A percentile compares a stretch with the other conserved stretches of the same genome.
Conservation (phyloP, 2,329 filamentous ascomycete genomes). For the Huntiella decipiens region DNA sequence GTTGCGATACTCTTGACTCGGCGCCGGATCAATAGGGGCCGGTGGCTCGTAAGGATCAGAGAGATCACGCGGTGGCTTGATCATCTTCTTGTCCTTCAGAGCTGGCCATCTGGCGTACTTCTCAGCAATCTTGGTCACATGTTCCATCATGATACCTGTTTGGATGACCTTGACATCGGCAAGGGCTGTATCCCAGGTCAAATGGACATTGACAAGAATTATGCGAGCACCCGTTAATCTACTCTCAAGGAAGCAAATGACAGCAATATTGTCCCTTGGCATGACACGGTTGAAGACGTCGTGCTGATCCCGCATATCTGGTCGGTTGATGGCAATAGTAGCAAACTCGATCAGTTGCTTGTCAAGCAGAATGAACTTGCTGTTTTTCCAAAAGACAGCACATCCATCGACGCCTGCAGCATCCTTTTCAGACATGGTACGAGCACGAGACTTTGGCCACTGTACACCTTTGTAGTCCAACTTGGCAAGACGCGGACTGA, state of each 20-base stretch:
- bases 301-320: slow-evolving; percentile 92
- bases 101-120: slow-evolving; percentile 64
- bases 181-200: slow-evolving; percentile 82
- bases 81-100: slow-evolving; percentile 60
- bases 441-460: slow-evolving; percentile 74
- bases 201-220: slow-evolving; percentile 83
- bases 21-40: slow-evolving; percentile 46
- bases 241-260: slow-evolving; percentile 84
- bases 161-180: slow-evolving; percentile 95
- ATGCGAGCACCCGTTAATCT: slow-evolving; percentile 73
- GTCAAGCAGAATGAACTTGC: slow-evolving; percentile 84
- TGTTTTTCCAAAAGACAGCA: slow-evolving; percentile 89
- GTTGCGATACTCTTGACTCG: slow-evolving; percentile 70
- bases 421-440: slow-evolving; percentile 81
- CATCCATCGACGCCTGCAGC: slow-evolving; percentile 86
- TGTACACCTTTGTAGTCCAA: slow-evolving; percentile 87
- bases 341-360: slow-evolving; percentile 89
- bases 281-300: slow-evolving; percentile 98
- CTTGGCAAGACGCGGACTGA: slow-evolving; percentile 69
- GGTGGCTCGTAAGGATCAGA: slow-evolving; percentile 24
- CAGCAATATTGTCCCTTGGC: slow-evolving; percentile 93
- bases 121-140: slow-evolving; percentile 69
- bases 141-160: slow-evolving; percentile 86
- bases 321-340: slow-evolving; percentile 77
- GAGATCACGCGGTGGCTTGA: slow-evolving; percentile 23